These are phyloP conservation scores for Thraustochytrium sp. DNA, from an alignment of 352 stramenopile genomes.

Conservation along the genomic window DNA sequence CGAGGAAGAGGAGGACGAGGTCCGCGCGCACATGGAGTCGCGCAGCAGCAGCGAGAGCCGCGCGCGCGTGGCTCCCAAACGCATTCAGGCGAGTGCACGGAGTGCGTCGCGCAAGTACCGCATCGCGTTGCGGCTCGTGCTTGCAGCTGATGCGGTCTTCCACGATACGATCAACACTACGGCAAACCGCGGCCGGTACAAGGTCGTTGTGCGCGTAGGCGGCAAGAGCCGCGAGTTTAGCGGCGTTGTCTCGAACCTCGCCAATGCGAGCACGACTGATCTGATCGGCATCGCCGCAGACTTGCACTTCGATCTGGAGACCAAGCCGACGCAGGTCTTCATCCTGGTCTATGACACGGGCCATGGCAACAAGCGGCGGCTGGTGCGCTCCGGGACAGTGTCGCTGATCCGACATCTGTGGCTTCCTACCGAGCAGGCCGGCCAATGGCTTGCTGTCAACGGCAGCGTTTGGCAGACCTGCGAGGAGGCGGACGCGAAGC, in stretches of 20 bases:
- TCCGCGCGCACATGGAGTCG: too few species aligned
- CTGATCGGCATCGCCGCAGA: not conserved
- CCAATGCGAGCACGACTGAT: not conserved
- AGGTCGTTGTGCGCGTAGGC: not conserved
- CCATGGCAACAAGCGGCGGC: not conserved
- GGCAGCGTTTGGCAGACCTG: not conserved
- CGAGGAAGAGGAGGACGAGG: too few species aligned
- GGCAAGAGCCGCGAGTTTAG: conserved; percentile 31
- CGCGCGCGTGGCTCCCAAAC: too few species aligned
- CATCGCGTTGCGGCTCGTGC: not conserved
- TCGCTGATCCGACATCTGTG: not conserved
- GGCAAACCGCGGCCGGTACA: not conserved
- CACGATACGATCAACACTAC: not conserved
- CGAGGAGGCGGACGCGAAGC: not conserved
- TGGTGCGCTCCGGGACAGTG: not conserved
- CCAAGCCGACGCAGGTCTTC: conserved; percentile 6
- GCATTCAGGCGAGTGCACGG: too few species aligned
- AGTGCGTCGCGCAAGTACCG: not conserved
- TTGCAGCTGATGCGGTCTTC: not conserved
- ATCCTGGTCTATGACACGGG: conserved; percentile 2
- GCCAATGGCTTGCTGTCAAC: conserved; percentile 7
- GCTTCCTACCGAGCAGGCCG: not conserved
- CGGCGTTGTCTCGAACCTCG: not conserved
- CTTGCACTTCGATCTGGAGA: not conserved
- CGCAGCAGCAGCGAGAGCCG: too few species aligned